Evolutionary conservation across 2,329 filamentous ascomycete species (phyloP).

Genomic region (Diplodia mutila): DNA sequence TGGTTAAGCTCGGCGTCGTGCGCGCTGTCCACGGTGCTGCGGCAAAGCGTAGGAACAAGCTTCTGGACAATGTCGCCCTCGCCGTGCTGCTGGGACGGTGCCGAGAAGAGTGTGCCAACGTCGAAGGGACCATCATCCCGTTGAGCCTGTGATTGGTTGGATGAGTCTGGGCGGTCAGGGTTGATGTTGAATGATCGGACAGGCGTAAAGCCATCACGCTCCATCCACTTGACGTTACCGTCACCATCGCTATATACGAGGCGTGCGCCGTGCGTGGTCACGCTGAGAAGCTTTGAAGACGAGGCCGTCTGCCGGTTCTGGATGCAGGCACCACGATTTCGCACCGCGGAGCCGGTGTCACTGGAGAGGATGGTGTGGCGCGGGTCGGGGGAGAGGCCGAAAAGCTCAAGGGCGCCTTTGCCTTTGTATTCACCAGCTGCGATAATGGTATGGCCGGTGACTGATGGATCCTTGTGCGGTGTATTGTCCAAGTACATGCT

Average conservation of each 20-base stretch:
- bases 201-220: slow-evolving; percentile 71
- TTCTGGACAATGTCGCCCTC: slow-evolving; percentile 78
- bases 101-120: slow-evolving; percentile 52
- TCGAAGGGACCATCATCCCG: slow-evolving; percentile 56
- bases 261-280: slow-evolving; percentile 78
- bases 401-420: slow-evolving; percentile 88
- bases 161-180: slow-evolving; percentile 31
- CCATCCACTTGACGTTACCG: slow-evolving; percentile 86
- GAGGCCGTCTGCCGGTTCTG: slow-evolving; percentile 85
- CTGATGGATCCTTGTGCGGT: slow-evolving; percentile 58
- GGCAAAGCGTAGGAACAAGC: slow-evolving; percentile 63
- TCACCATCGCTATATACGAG: slow-evolving; percentile 84
- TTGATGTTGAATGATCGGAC: slow-evolving; percentile 64
- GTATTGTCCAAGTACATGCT: slow-evolving; percentile 61
- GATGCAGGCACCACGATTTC: slow-evolving; percentile 28
- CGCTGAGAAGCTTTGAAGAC: slow-evolving; percentile 77
- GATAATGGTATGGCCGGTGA: slow-evolving; percentile 67
- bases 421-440: slow-evolving; percentile 90
- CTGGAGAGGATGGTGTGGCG: slow-evolving; percentile 37
- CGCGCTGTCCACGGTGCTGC: slow-evolving; percentile 20
- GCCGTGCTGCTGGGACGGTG: slow-evolving; percentile 27
- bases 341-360: slow-evolving; percentile 34
- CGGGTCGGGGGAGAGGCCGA: slow-evolving; percentile 60
- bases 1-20: slow-evolving; percentile 34
- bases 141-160: slow-evolving; percentile 25